Evolutionary conservation across 1,284 basidiomycete genomes (phyloP).

Genomic region (Ustilago lituana): DNA sequence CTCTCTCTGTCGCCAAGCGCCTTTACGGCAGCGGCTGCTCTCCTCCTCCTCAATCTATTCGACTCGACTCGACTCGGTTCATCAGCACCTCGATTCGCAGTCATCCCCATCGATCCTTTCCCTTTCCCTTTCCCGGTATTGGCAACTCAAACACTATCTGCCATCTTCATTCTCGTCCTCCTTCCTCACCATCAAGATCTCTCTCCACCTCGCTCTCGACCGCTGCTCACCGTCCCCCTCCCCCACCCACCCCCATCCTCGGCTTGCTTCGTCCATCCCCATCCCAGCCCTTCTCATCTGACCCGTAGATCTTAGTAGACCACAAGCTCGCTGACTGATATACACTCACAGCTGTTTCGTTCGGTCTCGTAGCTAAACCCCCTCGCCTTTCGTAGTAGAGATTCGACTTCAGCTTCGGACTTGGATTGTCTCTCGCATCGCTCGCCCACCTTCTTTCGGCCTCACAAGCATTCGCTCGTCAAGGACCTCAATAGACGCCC

Average conservation of each 20-base stretch:
- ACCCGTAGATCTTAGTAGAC: no score
- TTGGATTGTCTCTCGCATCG: no score
- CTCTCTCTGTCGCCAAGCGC: neutral
- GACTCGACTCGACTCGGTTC: neutral
- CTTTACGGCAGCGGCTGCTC: no score
- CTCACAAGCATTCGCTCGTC: neutral
- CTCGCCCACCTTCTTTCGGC: no score
- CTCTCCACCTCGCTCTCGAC: neutral
- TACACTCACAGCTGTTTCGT: no score
- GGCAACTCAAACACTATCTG: no score
- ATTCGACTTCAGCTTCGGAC: no score
- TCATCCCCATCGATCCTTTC: conserved; percentile 1
- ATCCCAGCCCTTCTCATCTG: neutral
- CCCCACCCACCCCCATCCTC: neutral
- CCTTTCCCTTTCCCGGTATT: neutral
- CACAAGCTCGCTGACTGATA: no score
- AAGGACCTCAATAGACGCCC: neutral
- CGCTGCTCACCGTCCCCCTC: neutral
- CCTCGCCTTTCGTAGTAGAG: no score
- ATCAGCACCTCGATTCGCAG: neutral
- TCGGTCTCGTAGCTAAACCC: no score
- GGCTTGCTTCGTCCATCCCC: neutral
- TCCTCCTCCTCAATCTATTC: conserved; percentile 6
- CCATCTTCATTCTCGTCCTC: neutral
- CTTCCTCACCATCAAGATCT: conserved; percentile 12